Evolutionary conservation across 495 filamentous ascomycete species (phyloP).

Genomic region (Cudoniella acicularis): DNA sequence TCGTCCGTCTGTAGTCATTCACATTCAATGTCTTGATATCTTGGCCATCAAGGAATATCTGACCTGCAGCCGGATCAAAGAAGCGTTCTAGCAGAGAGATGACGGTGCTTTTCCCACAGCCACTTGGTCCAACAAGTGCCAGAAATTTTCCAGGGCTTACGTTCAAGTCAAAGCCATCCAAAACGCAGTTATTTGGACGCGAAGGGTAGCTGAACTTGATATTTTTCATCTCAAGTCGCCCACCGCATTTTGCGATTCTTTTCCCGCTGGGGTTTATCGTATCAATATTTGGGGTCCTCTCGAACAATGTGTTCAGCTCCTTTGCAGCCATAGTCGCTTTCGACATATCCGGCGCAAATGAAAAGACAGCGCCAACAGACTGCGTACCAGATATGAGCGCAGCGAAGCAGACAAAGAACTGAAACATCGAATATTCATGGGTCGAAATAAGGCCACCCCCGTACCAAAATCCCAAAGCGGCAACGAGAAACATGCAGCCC

Average conservation of each 20-base stretch:
- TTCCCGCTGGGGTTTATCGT: conserved; percentile 66
- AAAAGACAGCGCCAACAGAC: conserved; percentile 76
- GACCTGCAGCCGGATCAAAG: conserved; percentile 53
- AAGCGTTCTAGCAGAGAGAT: conserved; percentile 56
- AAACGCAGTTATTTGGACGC: conserved; percentile 47
- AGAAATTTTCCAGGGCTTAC: conserved; percentile 54
- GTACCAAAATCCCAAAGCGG: conserved; percentile 67
- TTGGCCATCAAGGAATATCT: conserved; percentile 63
- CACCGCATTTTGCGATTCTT: conserved; percentile 52
- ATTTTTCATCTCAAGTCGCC: conserved; percentile 24
- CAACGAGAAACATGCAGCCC: conserved; percentile 50
- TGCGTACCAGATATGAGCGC: conserved; percentile 74
- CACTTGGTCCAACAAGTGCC: conserved; percentile 59
- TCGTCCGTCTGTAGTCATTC: conserved; percentile 64
- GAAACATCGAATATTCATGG: conserved; percentile 39
- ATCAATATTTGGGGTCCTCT: conserved; percentile 70
- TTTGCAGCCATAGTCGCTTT: conserved; percentile 74
- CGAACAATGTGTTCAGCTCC: conserved; percentile 70
- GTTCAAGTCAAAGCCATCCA: conserved; percentile 51
- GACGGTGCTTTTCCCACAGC: conserved; percentile 59
- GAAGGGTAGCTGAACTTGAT: conserved; percentile 35
- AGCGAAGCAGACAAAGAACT: conserved; percentile 62
- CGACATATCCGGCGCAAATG: conserved; percentile 78
- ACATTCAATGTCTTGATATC: conserved; percentile 66
- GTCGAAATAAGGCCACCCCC: conserved; percentile 48